phyloP scores from a whole-genome alignment of 2,329 filamentous ascomycete genomes.

The Aspergillus pseudotamarii region DNA sequence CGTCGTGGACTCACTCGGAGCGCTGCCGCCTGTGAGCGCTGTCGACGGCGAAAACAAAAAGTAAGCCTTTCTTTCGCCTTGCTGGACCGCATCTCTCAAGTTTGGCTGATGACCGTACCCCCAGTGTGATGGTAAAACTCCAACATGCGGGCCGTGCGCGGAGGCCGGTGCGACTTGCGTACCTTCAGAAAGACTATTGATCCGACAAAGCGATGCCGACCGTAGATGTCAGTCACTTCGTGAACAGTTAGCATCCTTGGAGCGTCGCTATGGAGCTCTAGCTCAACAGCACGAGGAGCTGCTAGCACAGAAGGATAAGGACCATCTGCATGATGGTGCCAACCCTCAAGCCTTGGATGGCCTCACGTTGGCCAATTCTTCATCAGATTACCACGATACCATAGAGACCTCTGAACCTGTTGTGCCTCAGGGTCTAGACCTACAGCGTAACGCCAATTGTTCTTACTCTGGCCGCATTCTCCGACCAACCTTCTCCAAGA shows the following conservation, averaged over 20 bases:
- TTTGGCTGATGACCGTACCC: background rate
- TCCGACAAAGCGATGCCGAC: too few species aligned
- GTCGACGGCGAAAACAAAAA: conserved; percentile 18
- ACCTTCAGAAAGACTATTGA: conserved; percentile 2
- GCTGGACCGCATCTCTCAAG: background rate
- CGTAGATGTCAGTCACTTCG: too few species aligned
- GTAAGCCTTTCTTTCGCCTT: background rate
- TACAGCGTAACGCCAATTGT: too few species aligned
- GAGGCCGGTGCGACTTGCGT: conserved; percentile 3
- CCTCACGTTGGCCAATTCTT: background rate
- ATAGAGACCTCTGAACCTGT: too few species aligned
- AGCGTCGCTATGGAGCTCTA: too few species aligned
- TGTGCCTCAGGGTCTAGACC: too few species aligned
- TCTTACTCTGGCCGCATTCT: too few species aligned
- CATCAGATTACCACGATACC: too few species aligned
- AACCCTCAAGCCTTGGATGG: background rate
- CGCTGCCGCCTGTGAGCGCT: conserved; percentile 26
- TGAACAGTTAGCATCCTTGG: too few species aligned
- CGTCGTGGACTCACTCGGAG: conserved; percentile 25
- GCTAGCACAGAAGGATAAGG: background rate
- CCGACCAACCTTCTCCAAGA: background rate
- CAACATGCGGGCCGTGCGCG: conserved; percentile 6
- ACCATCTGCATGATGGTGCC: background rate
- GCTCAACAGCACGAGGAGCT: too few species aligned
- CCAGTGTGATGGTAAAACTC: conserved; percentile 7